A percentile compares a stretch with the other conserved stretches of the same genome.
Conservation (phyloP, 805 yeast species). For the Helenozyma baotianmanensis region DNA sequence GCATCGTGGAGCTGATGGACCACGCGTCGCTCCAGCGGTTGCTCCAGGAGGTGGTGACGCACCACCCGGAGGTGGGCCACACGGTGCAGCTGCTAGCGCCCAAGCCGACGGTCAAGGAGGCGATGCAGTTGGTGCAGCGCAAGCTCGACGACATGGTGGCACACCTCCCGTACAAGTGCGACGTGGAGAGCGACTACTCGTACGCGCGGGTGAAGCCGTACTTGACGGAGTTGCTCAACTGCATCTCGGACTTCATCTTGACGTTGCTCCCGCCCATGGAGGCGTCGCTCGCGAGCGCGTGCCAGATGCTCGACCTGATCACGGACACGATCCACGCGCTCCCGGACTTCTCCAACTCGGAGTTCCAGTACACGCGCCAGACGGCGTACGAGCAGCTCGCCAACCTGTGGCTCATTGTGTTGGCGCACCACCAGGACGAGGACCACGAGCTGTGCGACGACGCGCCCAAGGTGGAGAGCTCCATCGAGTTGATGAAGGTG, state of each 20-base stretch:
- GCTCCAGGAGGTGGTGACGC: conserved; percentile 47
- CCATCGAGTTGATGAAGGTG: conserved; percentile 23
- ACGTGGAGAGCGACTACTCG: conserved; percentile 67
- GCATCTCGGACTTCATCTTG: conserved; percentile 70
- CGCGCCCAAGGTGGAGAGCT: conserved; percentile 12
- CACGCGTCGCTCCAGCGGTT: conserved; percentile 49
- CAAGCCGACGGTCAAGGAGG: conserved; percentile 48
- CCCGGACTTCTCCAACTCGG: conserved; percentile 61
- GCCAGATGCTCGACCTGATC: conserved; percentile 60
- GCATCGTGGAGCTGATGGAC: conserved; percentile 68
- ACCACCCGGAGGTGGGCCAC: conserved; percentile 57
- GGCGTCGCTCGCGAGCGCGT: conserved; percentile 45
- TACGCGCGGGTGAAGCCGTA: conserved; percentile 66
- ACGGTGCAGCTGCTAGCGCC: conserved; percentile 54
- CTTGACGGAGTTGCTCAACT: conserved; percentile 63
- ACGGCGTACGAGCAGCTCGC: conserved; percentile 60
- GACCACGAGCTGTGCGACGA: conserved; percentile 10
- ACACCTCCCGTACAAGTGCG: conserved; percentile 73
- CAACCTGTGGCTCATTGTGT: conserved; percentile 54
- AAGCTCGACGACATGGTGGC: conserved; percentile 43
- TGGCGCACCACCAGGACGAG: conserved; percentile 26
- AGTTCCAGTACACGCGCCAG: conserved; percentile 46
- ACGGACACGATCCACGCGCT: conserved; percentile 55
- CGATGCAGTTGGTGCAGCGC: conserved; percentile 44
- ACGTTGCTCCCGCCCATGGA: conserved; percentile 72